These are phyloP conservation scores for Deuterostichococcus epilithicus DNA, from an alignment of 139 green algal genomes.

Conservation along the genomic window DNA sequence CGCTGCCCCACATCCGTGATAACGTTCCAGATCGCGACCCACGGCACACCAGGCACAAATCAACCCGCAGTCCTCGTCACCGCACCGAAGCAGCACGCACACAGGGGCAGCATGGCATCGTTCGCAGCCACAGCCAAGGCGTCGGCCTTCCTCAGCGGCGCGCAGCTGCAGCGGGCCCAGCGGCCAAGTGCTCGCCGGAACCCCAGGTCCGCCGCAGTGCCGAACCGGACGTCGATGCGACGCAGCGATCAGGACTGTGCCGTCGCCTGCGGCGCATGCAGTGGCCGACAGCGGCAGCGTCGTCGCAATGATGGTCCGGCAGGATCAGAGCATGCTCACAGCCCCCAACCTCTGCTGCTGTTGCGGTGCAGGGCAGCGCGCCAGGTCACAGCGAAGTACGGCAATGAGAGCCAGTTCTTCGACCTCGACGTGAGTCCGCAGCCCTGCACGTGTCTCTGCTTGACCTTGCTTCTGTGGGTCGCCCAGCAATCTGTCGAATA, in stretches of 20 bases:
- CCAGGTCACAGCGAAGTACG: conserved; percentile 74
- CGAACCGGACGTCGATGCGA: background rate
- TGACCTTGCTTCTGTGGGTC: background rate
- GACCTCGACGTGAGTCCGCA: conserved; percentile 69
- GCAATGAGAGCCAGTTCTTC: conserved; percentile 81
- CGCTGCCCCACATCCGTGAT: too few species aligned
- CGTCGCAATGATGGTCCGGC: background rate
- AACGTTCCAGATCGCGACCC: too few species aligned
- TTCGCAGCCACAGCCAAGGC: conserved; percentile 12
- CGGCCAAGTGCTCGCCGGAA: conserved; percentile 5
- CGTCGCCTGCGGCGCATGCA: background rate
- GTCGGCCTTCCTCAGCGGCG: conserved; percentile 7
- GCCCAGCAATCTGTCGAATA: background rate
- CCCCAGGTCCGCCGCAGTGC: background rate
- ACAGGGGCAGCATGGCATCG: background rate
- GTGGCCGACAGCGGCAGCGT: background rate
- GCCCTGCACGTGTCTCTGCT: background rate
- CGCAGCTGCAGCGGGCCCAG: conserved; percentile 4
- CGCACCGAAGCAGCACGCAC: too few species aligned
- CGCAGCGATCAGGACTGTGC: background rate
- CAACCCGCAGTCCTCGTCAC: too few species aligned
- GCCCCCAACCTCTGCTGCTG: background rate
- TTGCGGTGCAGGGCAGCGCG: conserved; percentile 40
- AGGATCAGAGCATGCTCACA: background rate
- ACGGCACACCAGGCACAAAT: too few species aligned